Evolutionary conservation across 306 rosid genomes (phyloP), one percentile per base, ranked within the genome.

Genomic region (Glycine latifolia): DNA sequence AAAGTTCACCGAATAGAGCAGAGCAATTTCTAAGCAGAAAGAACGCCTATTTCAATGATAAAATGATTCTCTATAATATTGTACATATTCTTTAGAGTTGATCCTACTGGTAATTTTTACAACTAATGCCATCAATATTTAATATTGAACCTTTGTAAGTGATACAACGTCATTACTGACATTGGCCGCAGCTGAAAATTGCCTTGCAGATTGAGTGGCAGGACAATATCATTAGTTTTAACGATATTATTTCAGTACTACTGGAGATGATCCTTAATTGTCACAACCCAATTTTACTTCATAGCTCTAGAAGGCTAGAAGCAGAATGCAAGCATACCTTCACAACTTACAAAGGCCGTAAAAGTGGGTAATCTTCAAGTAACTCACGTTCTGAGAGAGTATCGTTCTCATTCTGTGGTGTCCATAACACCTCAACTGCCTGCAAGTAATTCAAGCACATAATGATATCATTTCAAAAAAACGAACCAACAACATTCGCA

Each of bases 371-470:
- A 78, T 96, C 99, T 91, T 93, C 98, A 8, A 96, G 99, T 67
- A 93, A 90, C 75, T 91, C 99, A 11, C 98, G 91, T 89, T 96
- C 99, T 0, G 98, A 92, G 41, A 96, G 89, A 7, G 97, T 89
- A 89, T 90, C 99, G n/a, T 88, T 89, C 73, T 96, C 99, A 86
- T 96, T 93, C 85, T 96, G 99, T 5, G 99, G 99, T 37, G 99
- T 96, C 99, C 99, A 96, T 81, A 96, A 82, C 76, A 93, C 99
- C 91, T 96, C 99, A 78, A 91, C 98, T 6, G 99, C 99, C 99
- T 93, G 91, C 83, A 82, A 47, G 72, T 33, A 67, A 43, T 52
- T 75, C 79, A 60, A 76, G 48, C 78, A 72, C 17, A 50, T 26
- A 46, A 20, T 44, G 31, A 67, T 55, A 79, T 52, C 54, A 54